These are phyloP conservation scores for Debaryomyces castellii DNA, from an alignment of 805 yeast species.

Conservation along the genomic window DNA sequence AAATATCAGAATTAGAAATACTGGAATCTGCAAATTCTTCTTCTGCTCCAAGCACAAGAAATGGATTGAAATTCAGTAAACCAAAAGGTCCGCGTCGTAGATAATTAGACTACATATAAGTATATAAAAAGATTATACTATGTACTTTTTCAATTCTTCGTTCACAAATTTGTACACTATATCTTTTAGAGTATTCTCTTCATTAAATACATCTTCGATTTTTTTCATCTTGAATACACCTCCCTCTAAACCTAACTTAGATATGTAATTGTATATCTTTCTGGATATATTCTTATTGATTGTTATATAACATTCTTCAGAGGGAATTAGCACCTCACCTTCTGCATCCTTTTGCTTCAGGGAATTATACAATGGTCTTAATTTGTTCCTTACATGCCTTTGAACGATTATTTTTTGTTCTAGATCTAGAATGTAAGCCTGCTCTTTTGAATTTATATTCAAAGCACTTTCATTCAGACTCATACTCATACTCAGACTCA, in stretches of 20 bases:
- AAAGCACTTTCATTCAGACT: no score
- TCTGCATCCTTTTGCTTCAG: background rate
- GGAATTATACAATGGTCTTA: constrained; percentile 49
- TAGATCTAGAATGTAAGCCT: constrained; percentile 12
- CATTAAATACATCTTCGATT: constrained; percentile 17
- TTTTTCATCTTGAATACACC: constrained; percentile 4
- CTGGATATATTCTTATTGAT: constrained; percentile 66
- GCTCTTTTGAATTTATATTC: background rate
- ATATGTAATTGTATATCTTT: constrained; percentile 45
- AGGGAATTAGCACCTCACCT: constrained; percentile 20
- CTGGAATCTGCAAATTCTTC: constrained; percentile 10
- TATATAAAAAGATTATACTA: background rate
- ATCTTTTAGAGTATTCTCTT: constrained; percentile 14
- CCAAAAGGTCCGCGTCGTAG: constrained; percentile 71
- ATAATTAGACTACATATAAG: constrained; percentile 10
- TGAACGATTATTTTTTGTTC: constrained; percentile 60
- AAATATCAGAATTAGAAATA: constrained; percentile 45
- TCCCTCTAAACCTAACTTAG: constrained; percentile 9
- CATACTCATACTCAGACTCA: no score
- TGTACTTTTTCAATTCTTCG: constrained; percentile 15
- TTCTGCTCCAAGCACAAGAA: constrained; percentile 7
- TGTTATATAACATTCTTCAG: constrained; percentile 49
- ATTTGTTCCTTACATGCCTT: constrained; percentile 48
- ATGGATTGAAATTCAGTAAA: constrained; percentile 44
- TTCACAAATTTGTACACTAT: constrained; percentile 25